These are phyloP conservation scores for Quercus wislizeni DNA, from an alignment of 306 rosid species.

Conservation along the genomic window DNA sequence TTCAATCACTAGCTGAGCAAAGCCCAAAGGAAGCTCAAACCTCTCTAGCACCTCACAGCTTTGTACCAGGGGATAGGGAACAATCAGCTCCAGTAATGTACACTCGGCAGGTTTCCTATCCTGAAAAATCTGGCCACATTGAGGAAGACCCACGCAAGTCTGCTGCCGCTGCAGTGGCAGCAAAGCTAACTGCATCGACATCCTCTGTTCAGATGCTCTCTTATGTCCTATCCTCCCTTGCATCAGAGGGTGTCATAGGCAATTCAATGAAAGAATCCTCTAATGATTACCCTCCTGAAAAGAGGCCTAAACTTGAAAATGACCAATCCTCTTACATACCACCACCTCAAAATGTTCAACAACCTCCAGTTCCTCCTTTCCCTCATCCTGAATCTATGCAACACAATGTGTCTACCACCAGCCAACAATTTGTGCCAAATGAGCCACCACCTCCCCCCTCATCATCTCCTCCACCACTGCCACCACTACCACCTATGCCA, in stretches of 20 bases:
- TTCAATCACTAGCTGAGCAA: slow-evolving; percentile 49
- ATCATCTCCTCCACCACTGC: slow-evolving; percentile 83
- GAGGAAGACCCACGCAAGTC: slow-evolving; percentile 89
- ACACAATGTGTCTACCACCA: slow-evolving; percentile 42
- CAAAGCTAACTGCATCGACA: slow-evolving; percentile 90
- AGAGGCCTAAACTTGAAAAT: slow-evolving; percentile 70
- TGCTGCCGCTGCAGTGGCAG: slow-evolving; percentile 99
- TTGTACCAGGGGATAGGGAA: slow-evolving; percentile 57
- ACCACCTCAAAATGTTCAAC: slow-evolving; percentile 59
- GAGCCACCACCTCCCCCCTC: slow-evolving; percentile 86
- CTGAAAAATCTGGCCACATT: slow-evolving; percentile 50
- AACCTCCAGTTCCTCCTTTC: slow-evolving; percentile 47
- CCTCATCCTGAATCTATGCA: slow-evolving; percentile 54
- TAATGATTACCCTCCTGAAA: slow-evolving; percentile 63
- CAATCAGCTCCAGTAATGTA: slow-evolving; percentile 84
- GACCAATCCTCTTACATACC: slow-evolving; percentile 54
- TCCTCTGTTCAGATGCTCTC: slow-evolving; percentile 95
- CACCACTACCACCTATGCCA: slow-evolving; percentile 77
- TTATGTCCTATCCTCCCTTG: slow-evolving; percentile 86
- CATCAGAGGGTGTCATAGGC: slow-evolving; percentile 91
- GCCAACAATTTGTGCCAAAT: slow-evolving; percentile 55
- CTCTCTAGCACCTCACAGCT: slow-evolving; percentile 53
- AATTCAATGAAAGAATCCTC: slow-evolving; percentile 57
- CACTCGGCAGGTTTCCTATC: slow-evolving; percentile 42
- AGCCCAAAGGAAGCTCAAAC: slow-evolving; percentile 64